Evolutionary conservation across 306 rosid species (phyloP).

Genomic region (Pterocarpus macrocarpus): DNA sequence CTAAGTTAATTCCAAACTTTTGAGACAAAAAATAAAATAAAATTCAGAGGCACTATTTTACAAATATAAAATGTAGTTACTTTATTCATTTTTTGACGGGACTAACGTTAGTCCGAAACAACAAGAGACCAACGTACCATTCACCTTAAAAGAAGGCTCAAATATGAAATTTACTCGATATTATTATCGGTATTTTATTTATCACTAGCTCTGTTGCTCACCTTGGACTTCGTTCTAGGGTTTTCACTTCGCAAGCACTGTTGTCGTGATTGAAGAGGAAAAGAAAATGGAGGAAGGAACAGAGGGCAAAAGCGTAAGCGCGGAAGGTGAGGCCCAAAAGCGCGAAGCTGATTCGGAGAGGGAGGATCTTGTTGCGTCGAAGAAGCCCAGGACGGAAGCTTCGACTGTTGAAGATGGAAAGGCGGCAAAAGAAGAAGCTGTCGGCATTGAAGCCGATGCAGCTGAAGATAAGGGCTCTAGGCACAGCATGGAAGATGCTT

Average conservation of each 20-base stretch:
- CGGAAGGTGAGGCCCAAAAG: constrained; percentile 3
- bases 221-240: neutral
- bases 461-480: constrained; percentile 90
- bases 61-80: too few relatives aligned
- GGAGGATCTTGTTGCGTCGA: constrained; percentile 23
- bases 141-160: too few relatives aligned
- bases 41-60: too few relatives aligned
- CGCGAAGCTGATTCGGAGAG: constrained; percentile 48
- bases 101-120: too few relatives aligned
- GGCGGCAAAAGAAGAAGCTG: constrained; percentile 46
- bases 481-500: constrained; percentile 88
- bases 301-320: neutral
- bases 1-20: too few relatives aligned
- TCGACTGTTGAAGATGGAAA: constrained; percentile 18
- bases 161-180: too few relatives aligned
- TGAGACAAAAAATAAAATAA: too few relatives aligned
- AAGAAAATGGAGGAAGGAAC: constrained; percentile 41
- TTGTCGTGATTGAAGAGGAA: neutral
- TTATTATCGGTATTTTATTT: too few relatives aligned
- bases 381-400: constrained; percentile 43
- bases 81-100: too few relatives aligned
- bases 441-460: constrained; percentile 77
- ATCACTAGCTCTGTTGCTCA: too few relatives aligned
- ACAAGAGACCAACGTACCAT: too few relatives aligned
- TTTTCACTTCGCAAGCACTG: neutral